Percentiles rank a stretch among this genome's conserved stretches.
These are phyloP conservation scores for Cylindrotheca closterium DNA, from an alignment of 108 stramenopile species.

Conservation along the genomic window DNA sequence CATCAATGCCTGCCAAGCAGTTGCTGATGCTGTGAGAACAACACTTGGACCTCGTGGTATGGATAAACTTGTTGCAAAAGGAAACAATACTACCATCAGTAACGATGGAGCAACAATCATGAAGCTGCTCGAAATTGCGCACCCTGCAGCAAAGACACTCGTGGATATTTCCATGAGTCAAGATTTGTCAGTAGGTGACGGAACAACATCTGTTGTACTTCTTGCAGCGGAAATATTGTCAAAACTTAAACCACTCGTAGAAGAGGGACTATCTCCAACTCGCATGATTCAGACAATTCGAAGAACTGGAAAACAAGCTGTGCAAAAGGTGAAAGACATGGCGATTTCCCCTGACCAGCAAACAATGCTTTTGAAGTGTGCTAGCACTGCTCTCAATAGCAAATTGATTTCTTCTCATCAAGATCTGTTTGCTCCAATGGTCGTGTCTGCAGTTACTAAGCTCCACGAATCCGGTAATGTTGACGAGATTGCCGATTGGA, in stretches of 20 bases:
- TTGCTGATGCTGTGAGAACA: constrained; percentile 96
- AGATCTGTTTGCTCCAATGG: constrained; percentile 98
- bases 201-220: constrained; percentile 96
- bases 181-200: constrained; percentile 98
- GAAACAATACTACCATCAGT: constrained; percentile 87
- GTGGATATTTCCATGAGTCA: constrained; percentile 98
- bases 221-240: constrained; percentile 94
- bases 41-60: constrained; percentile 97
- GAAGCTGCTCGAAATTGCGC: constrained; percentile 96
- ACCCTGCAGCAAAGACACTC: constrained; percentile 97
- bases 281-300: constrained; percentile 82
- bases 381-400: constrained; percentile 96
- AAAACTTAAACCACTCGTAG: constrained; percentile 93
- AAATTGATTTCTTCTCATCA: constrained; percentile 97
- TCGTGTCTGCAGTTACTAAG: constrained; percentile 92
- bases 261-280: constrained; percentile 99
- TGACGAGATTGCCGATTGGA: constrained; percentile 76
- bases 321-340: constrained; percentile 69
- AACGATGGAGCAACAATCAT: constrained; percentile 99
- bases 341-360: constrained; percentile 65
- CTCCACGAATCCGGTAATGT: constrained; percentile 60
- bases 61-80: constrained; percentile 97
- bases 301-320: constrained; percentile 70
- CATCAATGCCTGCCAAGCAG: constrained; percentile 98
- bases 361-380: constrained; percentile 93